Conservation (phyloP, 2,329 filamentous ascomycete genomes). For the Penicillium aurantiogriseum region DNA sequence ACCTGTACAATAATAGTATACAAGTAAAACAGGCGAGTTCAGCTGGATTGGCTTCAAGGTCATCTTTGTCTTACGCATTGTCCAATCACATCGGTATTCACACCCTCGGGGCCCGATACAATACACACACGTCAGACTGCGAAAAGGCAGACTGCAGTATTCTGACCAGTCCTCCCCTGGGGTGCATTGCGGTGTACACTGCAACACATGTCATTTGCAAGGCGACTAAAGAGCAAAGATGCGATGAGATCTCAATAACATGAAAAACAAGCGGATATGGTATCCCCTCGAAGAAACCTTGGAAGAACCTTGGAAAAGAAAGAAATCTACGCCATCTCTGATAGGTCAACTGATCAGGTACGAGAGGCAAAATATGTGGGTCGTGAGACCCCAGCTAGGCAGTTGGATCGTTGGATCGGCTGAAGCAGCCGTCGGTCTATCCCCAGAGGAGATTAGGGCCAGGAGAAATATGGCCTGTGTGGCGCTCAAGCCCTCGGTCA, state of each 20-base stretch:
- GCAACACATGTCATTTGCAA: not conserved
- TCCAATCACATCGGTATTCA: constrained; percentile 1
- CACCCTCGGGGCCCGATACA: not conserved
- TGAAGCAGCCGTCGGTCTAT: constrained; percentile 1
- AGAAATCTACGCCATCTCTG: not conserved
- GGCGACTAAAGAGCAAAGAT: not conserved
- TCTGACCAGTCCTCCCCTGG: not conserved
- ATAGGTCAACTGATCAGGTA: not conserved
- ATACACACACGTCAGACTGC: constrained; percentile 2
- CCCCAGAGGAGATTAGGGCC: constrained; percentile 1
- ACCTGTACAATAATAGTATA: not conserved
- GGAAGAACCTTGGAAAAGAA: not conserved
- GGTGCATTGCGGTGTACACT: not conserved
- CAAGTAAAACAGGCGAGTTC: not conserved
- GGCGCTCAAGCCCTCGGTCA: not conserved
- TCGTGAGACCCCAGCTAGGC: not conserved
- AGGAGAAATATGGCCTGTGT: not conserved
- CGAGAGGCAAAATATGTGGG: not conserved
- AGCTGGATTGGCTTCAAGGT: not conserved
- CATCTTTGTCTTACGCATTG: not conserved
- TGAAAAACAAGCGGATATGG: not conserved
- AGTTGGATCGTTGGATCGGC: constrained; percentile 1
- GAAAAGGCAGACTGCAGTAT: not conserved
- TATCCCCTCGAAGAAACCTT: not conserved
- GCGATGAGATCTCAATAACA: not conserved